phyloP scores from a whole-genome alignment of 1,284 basidiomycete genomes.

The Ganoderma sinense region DNA sequence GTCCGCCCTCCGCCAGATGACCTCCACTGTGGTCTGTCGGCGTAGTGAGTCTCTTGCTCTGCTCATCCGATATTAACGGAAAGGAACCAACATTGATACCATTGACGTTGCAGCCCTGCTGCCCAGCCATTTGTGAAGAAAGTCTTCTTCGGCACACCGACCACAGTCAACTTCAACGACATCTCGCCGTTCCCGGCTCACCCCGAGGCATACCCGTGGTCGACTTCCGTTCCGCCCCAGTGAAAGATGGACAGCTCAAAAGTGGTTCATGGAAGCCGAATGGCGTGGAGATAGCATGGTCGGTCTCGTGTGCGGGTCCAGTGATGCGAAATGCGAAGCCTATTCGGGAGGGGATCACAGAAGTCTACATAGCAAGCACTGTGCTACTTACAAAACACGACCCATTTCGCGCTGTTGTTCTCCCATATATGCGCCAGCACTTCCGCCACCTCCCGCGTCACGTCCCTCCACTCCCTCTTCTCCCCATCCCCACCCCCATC shows the following conservation, averaged over 20 bases:
- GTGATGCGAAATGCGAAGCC: neutral
- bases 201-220: slow-evolving; percentile 26
- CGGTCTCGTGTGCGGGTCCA: neutral
- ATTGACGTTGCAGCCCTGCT: slow-evolving; percentile 8
- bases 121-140: slow-evolving; percentile 22
- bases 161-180: slow-evolving; percentile 23
- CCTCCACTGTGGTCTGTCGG: slow-evolving; percentile 22
- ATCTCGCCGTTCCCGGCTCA: slow-evolving; percentile 23
- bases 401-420: slow-evolving; percentile 7
- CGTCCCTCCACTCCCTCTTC: slow-evolving; percentile 16
- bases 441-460: slow-evolving; percentile 12
- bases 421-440: slow-evolving; percentile 18
- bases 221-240: slow-evolving; percentile 3
- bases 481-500: neutral
- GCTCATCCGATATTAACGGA: neutral
- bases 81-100: too few relatives aligned
- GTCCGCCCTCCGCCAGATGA: slow-evolving; percentile 25
- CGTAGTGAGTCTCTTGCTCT: slow-evolving; percentile 16
- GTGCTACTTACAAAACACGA: neutral
- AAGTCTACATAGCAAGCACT: neutral
- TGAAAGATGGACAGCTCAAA: neutral
- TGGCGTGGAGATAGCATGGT: neutral
- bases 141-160: slow-evolving; percentile 23
- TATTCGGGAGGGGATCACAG: neutral
- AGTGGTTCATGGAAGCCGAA: neutral